Conservation (phyloP, 1,139 yeast species). For the Kodamaea alishanica region DNA sequence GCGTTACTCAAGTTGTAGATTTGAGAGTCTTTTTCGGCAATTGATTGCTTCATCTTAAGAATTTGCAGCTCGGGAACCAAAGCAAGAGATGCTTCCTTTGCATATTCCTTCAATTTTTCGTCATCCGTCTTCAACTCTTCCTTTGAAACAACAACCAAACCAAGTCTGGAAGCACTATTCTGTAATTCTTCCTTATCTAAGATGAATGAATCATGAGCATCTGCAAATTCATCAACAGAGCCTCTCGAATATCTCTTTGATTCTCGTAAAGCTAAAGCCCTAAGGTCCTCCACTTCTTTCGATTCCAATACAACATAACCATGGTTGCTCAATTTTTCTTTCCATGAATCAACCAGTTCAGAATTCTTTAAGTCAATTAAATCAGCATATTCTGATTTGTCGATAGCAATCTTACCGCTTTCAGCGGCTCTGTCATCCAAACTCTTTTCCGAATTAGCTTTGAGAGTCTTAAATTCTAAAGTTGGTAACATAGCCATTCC, state of each 20-base stretch:
- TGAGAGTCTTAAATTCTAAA: slow-evolving; percentile 19
- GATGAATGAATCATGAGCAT: slow-evolving; percentile 35
- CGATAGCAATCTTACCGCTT: slow-evolving; percentile 34
- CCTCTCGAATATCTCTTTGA: slow-evolving; percentile 4
- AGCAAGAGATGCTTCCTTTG: slow-evolving; percentile 15
- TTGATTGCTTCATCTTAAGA: slow-evolving; percentile 28
- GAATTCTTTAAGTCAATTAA: not conserved
- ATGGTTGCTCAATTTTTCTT: slow-evolving; percentile 2
- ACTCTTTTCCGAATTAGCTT: slow-evolving; percentile 9
- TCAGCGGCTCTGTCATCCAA: slow-evolving; percentile 21
- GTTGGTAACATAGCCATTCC: slow-evolving; percentile 21
- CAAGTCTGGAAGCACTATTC: slow-evolving; percentile 31
- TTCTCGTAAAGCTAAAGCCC: not conserved
- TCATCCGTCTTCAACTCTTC: slow-evolving; percentile 22
- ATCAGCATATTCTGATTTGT: slow-evolving; percentile 22
- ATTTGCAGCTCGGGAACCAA: slow-evolving; percentile 26
- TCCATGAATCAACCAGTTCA: not conserved
- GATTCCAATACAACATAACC: slow-evolving; percentile 7
- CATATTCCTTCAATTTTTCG: slow-evolving; percentile 15
- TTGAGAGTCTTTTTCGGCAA: slow-evolving; percentile 33
- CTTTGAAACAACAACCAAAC: slow-evolving; percentile 33
- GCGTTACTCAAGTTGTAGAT: slow-evolving; percentile 23
- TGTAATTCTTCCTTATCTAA: slow-evolving; percentile 28
- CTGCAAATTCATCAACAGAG: slow-evolving; percentile 21
- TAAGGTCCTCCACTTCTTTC: slow-evolving; percentile 7